phyloP scores from a whole-genome alignment of 2,329 filamentous ascomycete species.

The Penicillium digitatum region DNA sequence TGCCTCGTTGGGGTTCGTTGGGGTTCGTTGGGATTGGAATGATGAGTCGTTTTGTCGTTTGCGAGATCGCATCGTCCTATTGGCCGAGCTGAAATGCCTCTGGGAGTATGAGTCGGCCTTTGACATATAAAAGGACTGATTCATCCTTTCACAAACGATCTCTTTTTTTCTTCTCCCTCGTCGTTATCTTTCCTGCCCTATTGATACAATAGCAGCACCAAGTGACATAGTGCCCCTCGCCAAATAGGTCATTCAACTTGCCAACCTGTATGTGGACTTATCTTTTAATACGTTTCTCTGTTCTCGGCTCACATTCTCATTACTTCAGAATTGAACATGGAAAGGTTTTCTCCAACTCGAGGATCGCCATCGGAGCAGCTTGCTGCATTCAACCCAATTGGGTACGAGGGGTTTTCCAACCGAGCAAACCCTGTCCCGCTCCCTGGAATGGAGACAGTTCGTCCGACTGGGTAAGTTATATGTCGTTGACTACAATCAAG shows the following conservation, averaged over 20 bases:
- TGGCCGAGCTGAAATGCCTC: neutral
- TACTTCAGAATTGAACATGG: neutral
- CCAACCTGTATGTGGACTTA: neutral
- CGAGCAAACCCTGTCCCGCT: neutral
- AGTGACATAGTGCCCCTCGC: neutral
- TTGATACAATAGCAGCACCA: neutral
- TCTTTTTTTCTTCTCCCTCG: neutral
- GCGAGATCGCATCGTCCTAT: neutral
- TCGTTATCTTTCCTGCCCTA: too few species aligned
- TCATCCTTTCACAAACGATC: neutral
- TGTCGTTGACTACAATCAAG: neutral
- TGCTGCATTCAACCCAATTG: neutral
- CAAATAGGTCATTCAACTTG: neutral
- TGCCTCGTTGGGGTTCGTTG: too few species aligned
- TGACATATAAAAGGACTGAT: neutral
- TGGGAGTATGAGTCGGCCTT: too few species aligned
- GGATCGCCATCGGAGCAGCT: conserved; percentile 1
- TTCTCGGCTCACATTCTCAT: neutral
- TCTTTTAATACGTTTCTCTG: too few species aligned
- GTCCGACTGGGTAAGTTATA: neutral
- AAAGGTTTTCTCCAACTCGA: neutral
- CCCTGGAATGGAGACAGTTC: neutral
- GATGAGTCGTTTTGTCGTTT: neutral
- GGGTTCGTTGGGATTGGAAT: too few species aligned
- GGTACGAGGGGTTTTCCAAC: neutral